A percentile compares a stretch with the other conserved stretches of the same genome.
Conservation (phyloP, 2,329 filamentous ascomycete species). For the Penicillium rolfsii region DNA sequence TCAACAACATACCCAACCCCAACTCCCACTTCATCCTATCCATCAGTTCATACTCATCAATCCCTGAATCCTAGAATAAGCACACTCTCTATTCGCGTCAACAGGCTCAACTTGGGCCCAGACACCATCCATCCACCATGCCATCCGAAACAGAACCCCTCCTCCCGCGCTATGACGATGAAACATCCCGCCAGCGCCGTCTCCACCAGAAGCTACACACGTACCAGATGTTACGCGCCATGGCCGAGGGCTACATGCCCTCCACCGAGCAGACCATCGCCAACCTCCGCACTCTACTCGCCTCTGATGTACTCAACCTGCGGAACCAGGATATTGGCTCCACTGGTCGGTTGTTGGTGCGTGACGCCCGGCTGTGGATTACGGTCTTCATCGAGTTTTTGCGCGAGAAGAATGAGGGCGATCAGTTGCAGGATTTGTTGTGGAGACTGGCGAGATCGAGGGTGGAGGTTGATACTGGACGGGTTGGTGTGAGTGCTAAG, state of each 20-base stretch:
- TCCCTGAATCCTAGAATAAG: not conserved
- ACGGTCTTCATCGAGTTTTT: slow-evolving; percentile 80
- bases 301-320: slow-evolving; percentile 77
- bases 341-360: slow-evolving; percentile 73
- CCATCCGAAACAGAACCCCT: slow-evolving; percentile 73
- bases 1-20: not conserved
- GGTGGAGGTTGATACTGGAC: slow-evolving; percentile 67
- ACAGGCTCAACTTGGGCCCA: not conserved
- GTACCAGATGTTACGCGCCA: slow-evolving; percentile 85
- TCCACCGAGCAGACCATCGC: slow-evolving; percentile 81
- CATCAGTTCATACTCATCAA: not conserved
- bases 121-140: slow-evolving; percentile 24
- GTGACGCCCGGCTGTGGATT: slow-evolving; percentile 73
- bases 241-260: slow-evolving; percentile 86
- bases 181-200: slow-evolving; percentile 74
- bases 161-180: slow-evolving; percentile 74
- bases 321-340: slow-evolving; percentile 74
- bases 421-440: slow-evolving; percentile 89
- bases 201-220: slow-evolving; percentile 89
- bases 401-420: slow-evolving; percentile 76
- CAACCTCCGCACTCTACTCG: slow-evolving; percentile 77
- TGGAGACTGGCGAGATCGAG: slow-evolving; percentile 81
- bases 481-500: slow-evolving; percentile 64
- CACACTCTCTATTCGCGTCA: not conserved
- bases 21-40: not conserved